Evolutionary conservation across 2,329 filamentous ascomycete species (phyloP).

Genomic region (Fusarium longipes): DNA sequence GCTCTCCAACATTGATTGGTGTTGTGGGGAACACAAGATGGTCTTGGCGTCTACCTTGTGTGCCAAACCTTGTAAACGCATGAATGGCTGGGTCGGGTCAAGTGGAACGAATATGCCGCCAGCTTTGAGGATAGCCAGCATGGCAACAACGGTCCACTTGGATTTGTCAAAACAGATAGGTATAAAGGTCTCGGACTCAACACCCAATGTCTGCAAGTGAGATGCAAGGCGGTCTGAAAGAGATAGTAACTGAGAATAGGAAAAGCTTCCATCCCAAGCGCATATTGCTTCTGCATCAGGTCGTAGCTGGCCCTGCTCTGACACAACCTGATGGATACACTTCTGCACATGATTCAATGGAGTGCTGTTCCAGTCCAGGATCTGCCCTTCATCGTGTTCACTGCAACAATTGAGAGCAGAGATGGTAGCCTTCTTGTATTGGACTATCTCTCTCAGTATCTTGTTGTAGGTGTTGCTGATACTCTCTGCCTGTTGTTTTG

Average conservation of each 20-base stretch:
- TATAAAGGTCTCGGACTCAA: constrained; percentile 46
- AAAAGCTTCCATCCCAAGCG: constrained; percentile 58
- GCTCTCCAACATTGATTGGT: constrained; percentile 22
- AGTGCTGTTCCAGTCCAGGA: constrained; percentile 49
- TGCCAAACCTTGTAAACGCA: constrained; percentile 25
- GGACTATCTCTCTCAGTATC: constrained; percentile 57
- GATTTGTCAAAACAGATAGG: constrained; percentile 49
- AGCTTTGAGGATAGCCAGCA: constrained; percentile 45
- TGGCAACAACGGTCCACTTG: constrained; percentile 45
- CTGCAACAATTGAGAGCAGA: constrained; percentile 61
- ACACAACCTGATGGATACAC: constrained; percentile 58
- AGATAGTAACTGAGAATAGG: constrained; percentile 55
- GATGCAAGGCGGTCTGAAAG: constrained; percentile 53
- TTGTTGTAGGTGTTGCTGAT: constrained; percentile 62
- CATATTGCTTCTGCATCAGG: constrained; percentile 54
- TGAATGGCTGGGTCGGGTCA: constrained; percentile 37
- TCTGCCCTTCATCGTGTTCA: constrained; percentile 62
- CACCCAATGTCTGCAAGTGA: constrained; percentile 21
- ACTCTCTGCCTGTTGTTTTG: constrained; percentile 55
- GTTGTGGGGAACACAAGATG: constrained; percentile 39
- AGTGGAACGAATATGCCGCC: constrained; percentile 43
- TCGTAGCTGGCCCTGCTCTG: constrained; percentile 50
- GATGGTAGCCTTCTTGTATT: constrained; percentile 53
- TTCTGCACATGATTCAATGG: constrained; percentile 45
- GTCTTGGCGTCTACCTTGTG: constrained; percentile 32